Base-by-base conservation (phyloP, 176 grass and related monocot genomes). In the Musa acuminata region DNA sequence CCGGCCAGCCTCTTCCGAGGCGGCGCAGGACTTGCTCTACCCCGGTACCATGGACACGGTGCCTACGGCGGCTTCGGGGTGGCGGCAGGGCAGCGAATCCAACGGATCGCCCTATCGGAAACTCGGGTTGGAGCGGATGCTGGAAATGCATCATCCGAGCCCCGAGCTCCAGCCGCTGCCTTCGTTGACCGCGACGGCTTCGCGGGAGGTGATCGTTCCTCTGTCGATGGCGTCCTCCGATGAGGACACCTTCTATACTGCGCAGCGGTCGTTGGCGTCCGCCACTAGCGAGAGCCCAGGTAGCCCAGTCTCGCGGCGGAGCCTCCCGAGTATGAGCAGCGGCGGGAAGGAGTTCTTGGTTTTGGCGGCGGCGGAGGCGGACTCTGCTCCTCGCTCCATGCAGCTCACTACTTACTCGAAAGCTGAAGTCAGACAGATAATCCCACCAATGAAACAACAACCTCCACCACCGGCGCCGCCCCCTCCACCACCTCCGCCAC, bases 81-180 rank as follows among this genome's bases (percentile, higher is more conserved):
- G 80, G 23, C 76, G 80, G 10, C 83, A 71, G 20, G 1, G 27
- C 19, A 83, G 75, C 17, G 92, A 91, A 14, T 57, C 83, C 58
- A 82, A 85, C 9, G 92, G 89, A 7, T 96, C 92, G 21, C 92
- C 92, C 26, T 92, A 96, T 80, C 83, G 87, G 59, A 96, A 92
- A 81, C 83, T 92, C 26, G 75, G 87, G 12, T 80, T 24, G 78
- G 92, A 92, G 64, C 83, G 89, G 14, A 51, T 79, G 57, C 80
- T 83, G 52, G 75, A 82, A 68, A 80, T 82, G 71, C 87, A 96
- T 43, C 87, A 89, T 49, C 92, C 92, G 51, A 96, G 92, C 85
- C 92, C 92, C 27, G 89, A 96, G 83, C 82, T 92, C 54, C 80
- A 87, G 7, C 89, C 93, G 43, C 78, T 96, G 29, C 89, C 93